Conservation (phyloP, 495 filamentous ascomycete species). For the Tuber aestivum region DNA sequence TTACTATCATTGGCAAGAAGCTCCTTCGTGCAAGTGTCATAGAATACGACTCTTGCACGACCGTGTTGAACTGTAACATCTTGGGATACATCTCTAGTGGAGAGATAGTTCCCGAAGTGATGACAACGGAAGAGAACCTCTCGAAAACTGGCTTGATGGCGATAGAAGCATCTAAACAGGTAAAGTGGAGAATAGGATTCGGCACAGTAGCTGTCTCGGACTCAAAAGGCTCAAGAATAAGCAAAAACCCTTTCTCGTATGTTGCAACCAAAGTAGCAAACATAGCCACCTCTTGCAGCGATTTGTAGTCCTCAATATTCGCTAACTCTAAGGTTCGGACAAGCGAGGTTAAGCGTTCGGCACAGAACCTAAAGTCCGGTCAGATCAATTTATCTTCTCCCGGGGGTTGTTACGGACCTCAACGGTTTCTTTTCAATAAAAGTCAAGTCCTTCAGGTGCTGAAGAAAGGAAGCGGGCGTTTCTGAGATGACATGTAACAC, state of each 20-base stretch:
- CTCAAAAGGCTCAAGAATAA: constrained; percentile 95
- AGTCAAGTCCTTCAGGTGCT: constrained; percentile 88
- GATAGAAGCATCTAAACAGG: constrained; percentile 94
- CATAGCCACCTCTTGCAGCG: constrained; percentile 94
- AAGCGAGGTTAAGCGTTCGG: constrained; percentile 88
- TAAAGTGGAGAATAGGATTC: constrained; percentile 92
- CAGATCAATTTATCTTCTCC: constrained; percentile 1
- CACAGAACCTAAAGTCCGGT: constrained; percentile 61
- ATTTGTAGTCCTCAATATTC: constrained; percentile 95
- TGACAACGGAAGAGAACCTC: constrained; percentile 93
- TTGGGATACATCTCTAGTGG: constrained; percentile 99
- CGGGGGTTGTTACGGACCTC: constrained; percentile 39
- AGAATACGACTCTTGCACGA: constrained; percentile 90
- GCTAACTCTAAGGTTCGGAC: constrained; percentile 93
- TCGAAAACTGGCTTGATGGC: constrained; percentile 98
- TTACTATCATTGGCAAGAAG: constrained; percentile 97
- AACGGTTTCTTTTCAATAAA: constrained; percentile 97
- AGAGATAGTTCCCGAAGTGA: constrained; percentile 95
- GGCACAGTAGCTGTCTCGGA: constrained; percentile 92
- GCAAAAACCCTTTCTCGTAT: constrained; percentile 92
- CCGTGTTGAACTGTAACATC: constrained; percentile 87
- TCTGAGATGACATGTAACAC: constrained; percentile 95
- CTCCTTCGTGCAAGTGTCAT: constrained; percentile 95
- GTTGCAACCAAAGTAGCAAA: constrained; percentile 97
- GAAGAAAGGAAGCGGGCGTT: constrained; percentile 87